phyloP scores from a whole-genome alignment of 1,284 basidiomycete genomes.

The Pulchroboletus neoregius region DNA sequence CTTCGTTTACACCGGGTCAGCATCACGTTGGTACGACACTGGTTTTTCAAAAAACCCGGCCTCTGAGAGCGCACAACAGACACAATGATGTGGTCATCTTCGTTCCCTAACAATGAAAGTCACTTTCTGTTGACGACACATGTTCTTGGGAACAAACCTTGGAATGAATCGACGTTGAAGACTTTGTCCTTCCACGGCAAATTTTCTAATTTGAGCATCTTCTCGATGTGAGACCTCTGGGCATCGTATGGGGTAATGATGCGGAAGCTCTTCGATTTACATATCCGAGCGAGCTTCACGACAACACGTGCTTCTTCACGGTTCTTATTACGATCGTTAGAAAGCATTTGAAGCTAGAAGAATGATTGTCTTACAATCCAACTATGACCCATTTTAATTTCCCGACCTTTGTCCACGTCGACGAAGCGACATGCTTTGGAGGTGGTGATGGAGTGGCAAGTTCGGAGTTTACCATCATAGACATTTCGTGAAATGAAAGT shows the following conservation, averaged over 20 bases:
- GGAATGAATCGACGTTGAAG: conserved; percentile 64
- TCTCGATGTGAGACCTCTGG: conserved; percentile 53
- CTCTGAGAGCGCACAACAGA: conserved; percentile 49
- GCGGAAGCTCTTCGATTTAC: conserved; percentile 11
- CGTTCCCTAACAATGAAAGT: conserved; percentile 26
- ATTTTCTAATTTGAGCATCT: conserved; percentile 38
- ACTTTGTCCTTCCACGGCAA: conserved; percentile 53
- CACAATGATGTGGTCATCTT: conserved; percentile 55
- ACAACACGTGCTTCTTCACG: conserved; percentile 26
- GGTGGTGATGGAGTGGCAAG: conserved; percentile 12
- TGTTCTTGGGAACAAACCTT: conserved; percentile 40
- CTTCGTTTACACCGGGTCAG: conserved; percentile 54
- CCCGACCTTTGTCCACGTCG: conserved; percentile 28
- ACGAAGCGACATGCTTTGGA: conserved; percentile 26
- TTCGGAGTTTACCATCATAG: conserved; percentile 34
- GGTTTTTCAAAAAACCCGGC: conserved; percentile 48
- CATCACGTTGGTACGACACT: conserved; percentile 64
- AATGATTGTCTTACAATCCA: conserved; percentile 24
- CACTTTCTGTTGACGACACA: conserved; percentile 22
- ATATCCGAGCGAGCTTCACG: conserved; percentile 22
- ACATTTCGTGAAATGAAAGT: conserved; percentile 45
- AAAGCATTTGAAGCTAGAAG: not conserved
- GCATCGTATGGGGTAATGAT: conserved; percentile 52
- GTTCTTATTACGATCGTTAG: conserved; percentile 18
- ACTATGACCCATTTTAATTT: conserved; percentile 20